Base-by-base conservation (phyloP, 441 rosid genomes). In the Caryocar brasiliense region DNA sequence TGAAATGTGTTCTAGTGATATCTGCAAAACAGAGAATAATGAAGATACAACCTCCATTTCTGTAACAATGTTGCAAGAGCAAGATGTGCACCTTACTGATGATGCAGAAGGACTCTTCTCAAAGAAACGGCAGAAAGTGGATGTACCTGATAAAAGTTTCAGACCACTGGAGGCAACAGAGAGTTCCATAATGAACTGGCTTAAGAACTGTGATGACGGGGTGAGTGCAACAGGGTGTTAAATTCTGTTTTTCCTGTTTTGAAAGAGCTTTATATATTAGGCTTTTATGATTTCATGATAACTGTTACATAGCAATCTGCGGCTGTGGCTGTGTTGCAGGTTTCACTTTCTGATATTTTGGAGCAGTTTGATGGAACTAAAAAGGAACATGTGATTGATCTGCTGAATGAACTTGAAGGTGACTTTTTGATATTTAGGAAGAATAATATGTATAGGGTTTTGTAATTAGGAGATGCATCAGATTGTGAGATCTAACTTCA, bases 371-470 rank as follows among this genome's bases (percentile, higher is more conserved):
- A 40, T 3, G 66, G 68, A 14, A 61, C 72, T 2, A 45, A 46
- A 11, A 58, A 58, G 47, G 76, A 66, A 54, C 26, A 47, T 14
- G 70, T 73, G 50, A 38, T 58, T 20, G 56, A 50, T 39, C 29
- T 67, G 24, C 32, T 77, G 36, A 34, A 27, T 47, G 28, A 42
- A 46, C 74, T 73, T 22, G 76, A 73, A 56, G 35, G 64, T 28
- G 78, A 73, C 17, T 76, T 73, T n/a, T 0, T 73, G 42, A 59
- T 76, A 43, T 73, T 54, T 38, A 70, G 51, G 61, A 70, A 76
- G 70, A 70, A 64, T 27, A 34, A 64, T 45, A 1, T 61, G 22
- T 76, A 64, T 50, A 64, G 60, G 70, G 56, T 67, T 28, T n/a
- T 77, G 74, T 73, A 41, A 51, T 17, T 6, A 24, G 15, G 30